Conservation (phyloP, 352 stramenopile species). For the Phytophthora vignae region DNA sequence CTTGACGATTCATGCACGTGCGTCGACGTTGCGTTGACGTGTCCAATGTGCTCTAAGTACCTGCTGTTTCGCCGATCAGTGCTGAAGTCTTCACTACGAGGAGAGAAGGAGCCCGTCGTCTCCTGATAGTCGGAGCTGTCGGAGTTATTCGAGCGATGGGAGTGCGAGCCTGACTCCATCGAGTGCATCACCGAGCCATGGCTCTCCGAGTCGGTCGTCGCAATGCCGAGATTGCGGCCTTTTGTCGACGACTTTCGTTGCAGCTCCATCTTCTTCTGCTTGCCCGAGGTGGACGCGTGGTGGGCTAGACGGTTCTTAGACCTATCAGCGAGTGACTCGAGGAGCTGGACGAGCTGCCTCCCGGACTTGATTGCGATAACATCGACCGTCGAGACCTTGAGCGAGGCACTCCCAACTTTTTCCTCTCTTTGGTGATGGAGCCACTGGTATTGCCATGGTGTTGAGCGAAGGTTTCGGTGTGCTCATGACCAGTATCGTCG, state of each 20-base stretch:
- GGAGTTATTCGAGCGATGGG: slow-evolving; percentile 18
- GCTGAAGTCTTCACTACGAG: slow-evolving; percentile 2
- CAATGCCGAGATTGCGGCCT: neutral
- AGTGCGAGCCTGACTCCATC: neutral
- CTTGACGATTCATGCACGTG: slow-evolving; percentile 9
- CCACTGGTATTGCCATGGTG: neutral
- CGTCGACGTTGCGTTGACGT: slow-evolving; percentile 5
- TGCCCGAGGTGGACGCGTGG: slow-evolving; percentile 1
- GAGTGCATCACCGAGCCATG: neutral
- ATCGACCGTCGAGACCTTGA: slow-evolving; percentile 20
- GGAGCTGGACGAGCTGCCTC: neutral
- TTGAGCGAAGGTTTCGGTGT: neutral
- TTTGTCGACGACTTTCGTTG: slow-evolving; percentile 9
- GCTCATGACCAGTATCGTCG: neutral
- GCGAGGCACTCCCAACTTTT: neutral
- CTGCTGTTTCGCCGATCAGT: neutral
- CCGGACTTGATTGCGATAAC: neutral
- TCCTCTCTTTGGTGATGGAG: slow-evolving; percentile 13
- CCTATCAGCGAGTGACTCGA: slow-evolving; percentile 18
- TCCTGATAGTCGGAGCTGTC: neutral
- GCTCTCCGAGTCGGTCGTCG: neutral
- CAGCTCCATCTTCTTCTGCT: slow-evolving; percentile 21
- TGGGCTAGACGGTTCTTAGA: slow-evolving; percentile 9
- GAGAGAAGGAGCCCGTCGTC: neutral
- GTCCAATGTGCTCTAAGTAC: neutral